Evolutionary conservation across 805 yeast species (phyloP), one percentile per base, ranked within the genome.

Genomic region (Yueomyces sp.): DNA sequence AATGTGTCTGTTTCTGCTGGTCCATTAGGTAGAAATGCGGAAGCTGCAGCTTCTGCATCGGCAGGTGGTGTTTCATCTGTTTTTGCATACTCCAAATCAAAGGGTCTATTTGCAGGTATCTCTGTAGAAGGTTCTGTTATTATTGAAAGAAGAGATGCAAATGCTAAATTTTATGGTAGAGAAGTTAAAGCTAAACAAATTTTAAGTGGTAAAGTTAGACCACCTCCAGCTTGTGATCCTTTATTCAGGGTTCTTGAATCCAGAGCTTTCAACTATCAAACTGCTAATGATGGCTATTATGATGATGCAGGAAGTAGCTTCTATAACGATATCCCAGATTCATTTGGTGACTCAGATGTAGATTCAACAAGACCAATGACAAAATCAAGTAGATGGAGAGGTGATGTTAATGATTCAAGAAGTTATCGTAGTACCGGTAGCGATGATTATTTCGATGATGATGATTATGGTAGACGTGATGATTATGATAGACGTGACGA

Each of bases 121-220:
- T 88, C 97, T 2, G 73, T 92, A 39, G 98, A 92, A 66, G 98
- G 98, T 28, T 88, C 96, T 2, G 95, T 90, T n/a, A 77, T 92
- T 45, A 74, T 90, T 11, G 98, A 92, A 65, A 82, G 98, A 68
- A 76, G 97, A 65, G 98, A 92, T 54, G 95, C 96, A 27, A 92
- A 92, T 65, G 73, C 96, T 56, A 90, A 88, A 65, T 87, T 87
- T 57, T 92, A 92, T 59, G 97, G 98, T 36, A 74, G 72, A 52
- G 77, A 74, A 51, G 82, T 94, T 60, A 87, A 92, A 48, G 94
- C 96, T 12, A 77, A 85, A 62, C 70, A 72, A 56, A 84, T 92
- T 53, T 70, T 92, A 42, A 66, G 81, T 8, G 98, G 98, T 32
- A 74, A 79, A 49, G 87, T 90, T 11, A 88, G 84, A 38, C 76